These are phyloP conservation scores for Eustoma russellianum DNA, from an alignment of 257 asterid species.

Conservation along the genomic window DNA sequence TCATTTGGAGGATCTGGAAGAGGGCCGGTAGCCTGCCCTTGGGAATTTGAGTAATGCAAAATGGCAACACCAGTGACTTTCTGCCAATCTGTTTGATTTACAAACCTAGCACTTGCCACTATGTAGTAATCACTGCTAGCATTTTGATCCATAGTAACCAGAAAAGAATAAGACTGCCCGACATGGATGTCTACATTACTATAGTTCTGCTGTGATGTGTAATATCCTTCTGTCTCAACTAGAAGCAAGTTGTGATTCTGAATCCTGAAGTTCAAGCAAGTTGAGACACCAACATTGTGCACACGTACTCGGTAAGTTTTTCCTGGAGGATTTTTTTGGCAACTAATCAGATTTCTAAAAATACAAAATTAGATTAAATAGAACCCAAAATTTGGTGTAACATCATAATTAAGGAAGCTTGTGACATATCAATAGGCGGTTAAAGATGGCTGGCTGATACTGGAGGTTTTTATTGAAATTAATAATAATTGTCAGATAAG, in stretches of 20 bases:
- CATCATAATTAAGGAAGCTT: too few relatives aligned
- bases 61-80: constrained; percentile 87
- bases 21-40: constrained; percentile 62
- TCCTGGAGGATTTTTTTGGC: constrained; percentile 35
- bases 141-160: constrained; percentile 88
- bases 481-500: too few relatives aligned
- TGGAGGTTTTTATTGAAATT: too few relatives aligned
- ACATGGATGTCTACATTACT: constrained; percentile 80
- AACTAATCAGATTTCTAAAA: not conserved
- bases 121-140: constrained; percentile 93
- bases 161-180: constrained; percentile 80
- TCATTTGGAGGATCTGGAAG: constrained; percentile 93
- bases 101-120: constrained; percentile 92
- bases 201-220: constrained; percentile 78
- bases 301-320: constrained; percentile 82
- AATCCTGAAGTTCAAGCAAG: constrained; percentile 78
- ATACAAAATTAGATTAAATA: too few relatives aligned
- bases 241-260: constrained; percentile 81
- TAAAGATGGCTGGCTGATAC: too few relatives aligned
- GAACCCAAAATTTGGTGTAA: too few relatives aligned
- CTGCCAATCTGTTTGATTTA: constrained; percentile 79
- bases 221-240: constrained; percentile 86
- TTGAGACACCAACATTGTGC: constrained; percentile 83
- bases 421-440: too few relatives aligned
- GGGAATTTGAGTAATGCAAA: constrained; percentile 77